Percentiles rank a stretch among this genome's conserved stretches.
phyloP scores from a whole-genome alignment of 2,329 filamentous ascomycete genomes.

The Hypoxylon sp. region DNA sequence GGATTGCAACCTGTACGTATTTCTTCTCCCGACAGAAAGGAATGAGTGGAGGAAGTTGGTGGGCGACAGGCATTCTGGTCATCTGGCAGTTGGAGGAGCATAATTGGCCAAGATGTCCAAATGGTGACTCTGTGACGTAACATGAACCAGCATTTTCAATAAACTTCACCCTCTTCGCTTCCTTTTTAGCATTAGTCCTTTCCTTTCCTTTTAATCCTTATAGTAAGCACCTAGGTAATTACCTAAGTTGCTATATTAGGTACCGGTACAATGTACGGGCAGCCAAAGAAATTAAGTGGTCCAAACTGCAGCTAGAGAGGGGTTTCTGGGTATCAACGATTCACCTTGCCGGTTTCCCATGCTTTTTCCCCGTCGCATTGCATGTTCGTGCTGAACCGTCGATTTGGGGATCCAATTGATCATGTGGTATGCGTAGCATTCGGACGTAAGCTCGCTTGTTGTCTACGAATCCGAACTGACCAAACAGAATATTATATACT shows the following conservation, averaged over 20 bases:
- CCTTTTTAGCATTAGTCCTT: too few species aligned
- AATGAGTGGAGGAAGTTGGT: slow-evolving; percentile 2
- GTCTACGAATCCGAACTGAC: too few species aligned
- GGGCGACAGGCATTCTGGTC: not conserved
- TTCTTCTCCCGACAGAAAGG: slow-evolving; percentile 15
- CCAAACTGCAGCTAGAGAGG: slow-evolving; percentile 6
- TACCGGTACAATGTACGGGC: too few species aligned
- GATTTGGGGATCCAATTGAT: slow-evolving; percentile 19
- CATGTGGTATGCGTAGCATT: slow-evolving; percentile 28
- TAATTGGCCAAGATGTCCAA: slow-evolving; percentile 30
- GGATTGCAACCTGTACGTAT: slow-evolving; percentile 27
- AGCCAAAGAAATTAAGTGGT: not conserved
- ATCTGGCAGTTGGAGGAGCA: slow-evolving; percentile 15
- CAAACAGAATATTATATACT: too few species aligned
- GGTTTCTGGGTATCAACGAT: slow-evolving; percentile 4
- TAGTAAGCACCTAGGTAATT: slow-evolving; percentile 25
- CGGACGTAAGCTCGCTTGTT: slow-evolving; percentile 14
- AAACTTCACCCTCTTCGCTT: not conserved
- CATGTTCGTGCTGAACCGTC: slow-evolving; percentile 17
- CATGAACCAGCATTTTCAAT: slow-evolving; percentile 10
- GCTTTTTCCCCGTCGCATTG: slow-evolving; percentile 11
- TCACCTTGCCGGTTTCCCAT: slow-evolving; percentile 15
- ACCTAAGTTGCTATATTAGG: too few species aligned
- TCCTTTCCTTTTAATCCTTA: too few species aligned
- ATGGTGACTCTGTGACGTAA: slow-evolving; percentile 27